A percentile compares a stretch with the other conserved stretches of the same genome.
These are phyloP conservation scores for Cicer cuneatum DNA, from an alignment of 306 rosid species.

Conservation along the genomic window DNA sequence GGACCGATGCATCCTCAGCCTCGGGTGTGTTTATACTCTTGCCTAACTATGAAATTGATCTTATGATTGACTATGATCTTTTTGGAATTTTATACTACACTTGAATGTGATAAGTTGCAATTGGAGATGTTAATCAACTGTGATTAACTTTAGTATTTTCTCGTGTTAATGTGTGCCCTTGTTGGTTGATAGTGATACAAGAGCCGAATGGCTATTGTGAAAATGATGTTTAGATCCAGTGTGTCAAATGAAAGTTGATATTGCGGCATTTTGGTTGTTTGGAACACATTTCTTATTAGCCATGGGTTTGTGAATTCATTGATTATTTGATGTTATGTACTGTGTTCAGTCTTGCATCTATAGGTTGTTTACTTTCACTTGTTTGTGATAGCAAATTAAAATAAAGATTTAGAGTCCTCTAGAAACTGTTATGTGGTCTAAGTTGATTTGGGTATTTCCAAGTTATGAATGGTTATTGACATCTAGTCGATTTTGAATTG, in stretches of 20 bases:
- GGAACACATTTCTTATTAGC: neutral
- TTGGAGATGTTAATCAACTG: slow-evolving; percentile 25
- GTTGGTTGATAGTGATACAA: slow-evolving; percentile 17
- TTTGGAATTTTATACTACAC: slow-evolving; percentile 27
- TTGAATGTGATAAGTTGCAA: slow-evolving; percentile 29
- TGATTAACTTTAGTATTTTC: slow-evolving; percentile 7
- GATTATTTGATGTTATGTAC: slow-evolving; percentile 30
- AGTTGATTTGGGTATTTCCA: slow-evolving; percentile 31
- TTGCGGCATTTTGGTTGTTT: slow-evolving; percentile 12
- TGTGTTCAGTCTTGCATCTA: neutral
- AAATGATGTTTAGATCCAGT: slow-evolving; percentile 5
- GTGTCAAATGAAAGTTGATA: slow-evolving; percentile 7
- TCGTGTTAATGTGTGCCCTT: slow-evolving; percentile 4
- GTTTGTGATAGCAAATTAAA: neutral
- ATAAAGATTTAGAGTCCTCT: slow-evolving; percentile 14
- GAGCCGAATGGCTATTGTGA: slow-evolving; percentile 19
- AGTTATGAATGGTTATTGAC: neutral
- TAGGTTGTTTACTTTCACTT: slow-evolving; percentile 9
- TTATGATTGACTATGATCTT: neutral
- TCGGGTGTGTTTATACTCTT: slow-evolving; percentile 55
- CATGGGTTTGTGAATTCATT: neutral
- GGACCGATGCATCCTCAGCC: slow-evolving; percentile 90
- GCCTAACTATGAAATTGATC: slow-evolving; percentile 18
- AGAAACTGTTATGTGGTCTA: slow-evolving; percentile 13
- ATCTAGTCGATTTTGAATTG: slow-evolving; percentile 6